phyloP scores from a whole-genome alignment of 495 filamentous ascomycete species.

The Aspergillus homomorphus region DNA sequence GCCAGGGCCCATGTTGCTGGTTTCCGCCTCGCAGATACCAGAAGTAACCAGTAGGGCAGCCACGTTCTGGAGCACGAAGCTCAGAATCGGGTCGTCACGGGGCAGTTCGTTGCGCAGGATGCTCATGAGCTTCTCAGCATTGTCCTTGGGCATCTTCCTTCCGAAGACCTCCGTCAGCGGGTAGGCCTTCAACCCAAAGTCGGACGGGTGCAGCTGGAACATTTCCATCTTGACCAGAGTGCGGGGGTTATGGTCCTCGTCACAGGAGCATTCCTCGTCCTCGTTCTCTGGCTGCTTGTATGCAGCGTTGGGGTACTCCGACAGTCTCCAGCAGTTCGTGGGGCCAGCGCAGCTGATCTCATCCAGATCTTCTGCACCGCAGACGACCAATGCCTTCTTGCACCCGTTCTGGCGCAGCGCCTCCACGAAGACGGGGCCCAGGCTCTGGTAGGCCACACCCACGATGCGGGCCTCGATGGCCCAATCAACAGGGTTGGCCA shows the following conservation, averaged over 20 bases:
- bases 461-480: slow-evolving; percentile 85
- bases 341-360: slow-evolving; percentile 86
- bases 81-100: slow-evolving; percentile 75
- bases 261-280: slow-evolving; percentile 31
- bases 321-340: slow-evolving; percentile 84
- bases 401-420: slow-evolving; percentile 74
- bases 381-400: slow-evolving; percentile 84
- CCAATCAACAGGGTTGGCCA: slow-evolving; percentile 81
- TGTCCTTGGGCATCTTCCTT: slow-evolving; percentile 81
- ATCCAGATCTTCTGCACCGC: slow-evolving; percentile 91
- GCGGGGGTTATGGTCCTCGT: slow-evolving; percentile 39
- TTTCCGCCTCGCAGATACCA: slow-evolving; percentile 81
- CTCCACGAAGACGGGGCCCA: slow-evolving; percentile 84
- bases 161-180: slow-evolving; percentile 73
- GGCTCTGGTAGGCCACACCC: slow-evolving; percentile 79
- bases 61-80: slow-evolving; percentile 92
- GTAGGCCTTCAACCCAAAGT: slow-evolving; percentile 81
- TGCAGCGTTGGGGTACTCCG: slow-evolving; percentile 49
- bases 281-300: slow-evolving; percentile 26
- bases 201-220: slow-evolving; percentile 70
- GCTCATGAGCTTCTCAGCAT: slow-evolving; percentile 73
- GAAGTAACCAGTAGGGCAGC: slow-evolving; percentile 80
- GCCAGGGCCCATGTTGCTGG: slow-evolving; percentile 70
- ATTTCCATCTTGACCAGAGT: slow-evolving; percentile 59
- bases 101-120: slow-evolving; percentile 71